Percentiles rank a stretch among this genome's conserved stretches.
phyloP scores from a whole-genome alignment of 768 basidiomycete species.

The Hericium rajendrae region DNA sequence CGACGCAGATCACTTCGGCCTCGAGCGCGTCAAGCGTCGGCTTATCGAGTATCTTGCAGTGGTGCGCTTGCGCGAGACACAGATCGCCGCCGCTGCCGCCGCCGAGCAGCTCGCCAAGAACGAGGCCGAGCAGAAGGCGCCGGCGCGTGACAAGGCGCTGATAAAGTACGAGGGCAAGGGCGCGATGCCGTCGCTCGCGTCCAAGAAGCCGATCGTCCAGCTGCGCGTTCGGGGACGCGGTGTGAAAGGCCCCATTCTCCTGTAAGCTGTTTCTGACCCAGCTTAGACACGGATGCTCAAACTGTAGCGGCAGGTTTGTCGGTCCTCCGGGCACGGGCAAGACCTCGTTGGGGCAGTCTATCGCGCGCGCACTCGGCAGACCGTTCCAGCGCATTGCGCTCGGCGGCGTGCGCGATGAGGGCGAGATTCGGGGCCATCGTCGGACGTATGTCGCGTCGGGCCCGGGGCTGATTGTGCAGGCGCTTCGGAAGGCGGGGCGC shows the following conservation, averaged over 20 bases:
- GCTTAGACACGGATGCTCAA: no score
- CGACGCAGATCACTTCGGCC: constrained; percentile 84
- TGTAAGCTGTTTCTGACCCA: constrained; percentile 28
- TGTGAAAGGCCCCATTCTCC: constrained; percentile 65
- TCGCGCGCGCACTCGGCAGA: constrained; percentile 72
- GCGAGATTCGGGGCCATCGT: constrained; percentile 67
- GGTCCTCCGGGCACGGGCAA: constrained; percentile 91
- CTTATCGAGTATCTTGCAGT: constrained; percentile 90
- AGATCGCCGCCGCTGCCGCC: constrained; percentile 3
- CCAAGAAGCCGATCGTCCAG: constrained; percentile 4
- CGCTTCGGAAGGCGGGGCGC: constrained; percentile 74
- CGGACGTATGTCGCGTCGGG: constrained; percentile 90
- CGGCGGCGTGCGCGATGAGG: constrained; percentile 90
- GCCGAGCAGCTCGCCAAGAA: constrained; percentile 4
- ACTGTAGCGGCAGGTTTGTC: constrained; percentile 45
- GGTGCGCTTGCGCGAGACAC: constrained; percentile 39
- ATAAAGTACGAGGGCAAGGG: constrained; percentile 10
- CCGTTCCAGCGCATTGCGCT: constrained; percentile 91
- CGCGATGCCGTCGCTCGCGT: constrained; percentile 4
- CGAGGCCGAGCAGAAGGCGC: constrained; percentile 12
- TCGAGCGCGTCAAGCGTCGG: constrained; percentile 88
- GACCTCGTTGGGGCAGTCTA: constrained; percentile 82
- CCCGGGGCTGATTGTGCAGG: constrained; percentile 79
- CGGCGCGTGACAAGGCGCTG: constrained; percentile 7
- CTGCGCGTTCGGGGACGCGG: constrained; percentile 23